phyloP scores from a whole-genome alignment of 371 early-diverging fungal genomes.

The Choanephora cucurbitarum region DNA sequence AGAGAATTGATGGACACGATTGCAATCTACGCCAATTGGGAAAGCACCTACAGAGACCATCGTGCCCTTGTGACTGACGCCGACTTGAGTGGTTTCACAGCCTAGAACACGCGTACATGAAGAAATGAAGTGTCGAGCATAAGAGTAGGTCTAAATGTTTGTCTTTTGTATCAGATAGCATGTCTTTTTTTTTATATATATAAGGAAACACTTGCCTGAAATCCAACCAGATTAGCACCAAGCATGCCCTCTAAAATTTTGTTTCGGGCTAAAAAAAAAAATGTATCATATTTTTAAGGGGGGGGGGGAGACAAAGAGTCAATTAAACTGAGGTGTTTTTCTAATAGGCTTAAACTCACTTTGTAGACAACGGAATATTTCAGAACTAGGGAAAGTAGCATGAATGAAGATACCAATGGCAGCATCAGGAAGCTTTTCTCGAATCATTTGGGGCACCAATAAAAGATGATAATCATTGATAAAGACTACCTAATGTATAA shows the following conservation, averaged over 20 bases:
- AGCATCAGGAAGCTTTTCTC: conserved; percentile 77
- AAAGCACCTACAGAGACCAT: conserved; percentile 87
- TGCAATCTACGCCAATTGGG: conserved; percentile 98
- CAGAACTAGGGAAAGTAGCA: conserved; percentile 95
- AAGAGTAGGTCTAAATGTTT: conserved; percentile 81
- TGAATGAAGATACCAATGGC: conserved; percentile 97
- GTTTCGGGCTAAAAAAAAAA: conserved; percentile 65
- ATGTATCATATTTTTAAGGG: too few relatives aligned
- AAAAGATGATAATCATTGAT: conserved; percentile 99
- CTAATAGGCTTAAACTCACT: conserved; percentile 46
- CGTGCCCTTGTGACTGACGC: conserved; percentile 77
- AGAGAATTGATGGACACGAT: conserved; percentile 50
- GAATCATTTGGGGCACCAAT: conserved; percentile 88
- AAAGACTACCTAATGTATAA: conserved; percentile 69
- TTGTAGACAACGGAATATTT: conserved; percentile 92
- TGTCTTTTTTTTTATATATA: too few relatives aligned
- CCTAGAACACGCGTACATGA: conserved; percentile 93
- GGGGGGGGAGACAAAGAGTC: too few relatives aligned
- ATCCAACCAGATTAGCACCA: conserved; percentile 87
- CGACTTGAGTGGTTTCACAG: conserved; percentile 84
- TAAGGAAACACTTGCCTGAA: conserved; percentile 83
- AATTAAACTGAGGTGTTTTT: conserved; percentile 3
- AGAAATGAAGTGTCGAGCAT: conserved; percentile 96
- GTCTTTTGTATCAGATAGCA: too few relatives aligned
- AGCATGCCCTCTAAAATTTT: conserved; percentile 89